Evolutionary conservation across 768 basidiomycete species (phyloP).

Genomic region (Kwoniella mangroviensis): DNA sequence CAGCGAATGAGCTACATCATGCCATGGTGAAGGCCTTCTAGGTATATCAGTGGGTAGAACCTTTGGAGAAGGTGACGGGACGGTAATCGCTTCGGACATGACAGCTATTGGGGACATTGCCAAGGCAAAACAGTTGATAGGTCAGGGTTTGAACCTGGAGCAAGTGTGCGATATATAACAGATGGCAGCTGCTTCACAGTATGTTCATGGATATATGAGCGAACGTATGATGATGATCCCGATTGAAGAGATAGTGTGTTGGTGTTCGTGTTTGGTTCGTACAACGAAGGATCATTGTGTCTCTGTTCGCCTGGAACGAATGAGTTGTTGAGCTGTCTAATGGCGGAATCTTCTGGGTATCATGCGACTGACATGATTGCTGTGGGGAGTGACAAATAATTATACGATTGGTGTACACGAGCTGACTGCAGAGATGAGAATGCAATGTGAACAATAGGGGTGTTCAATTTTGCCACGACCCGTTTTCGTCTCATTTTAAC

Average conservation of each 20-base stretch:
- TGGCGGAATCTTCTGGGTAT: too few species aligned
- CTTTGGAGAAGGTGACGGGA: constrained; percentile 5
- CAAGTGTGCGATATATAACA: not conserved
- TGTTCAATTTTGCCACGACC: too few species aligned
- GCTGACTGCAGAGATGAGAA: too few species aligned
- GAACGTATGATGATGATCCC: not conserved
- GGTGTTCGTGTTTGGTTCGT: constrained; percentile 12
- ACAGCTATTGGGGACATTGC: constrained; percentile 9
- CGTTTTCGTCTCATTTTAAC: not conserved
- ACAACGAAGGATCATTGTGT: constrained; percentile 19
- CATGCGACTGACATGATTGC: not conserved
- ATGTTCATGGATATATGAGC: not conserved
- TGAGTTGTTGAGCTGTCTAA: too few species aligned
- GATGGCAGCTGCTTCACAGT: not conserved
- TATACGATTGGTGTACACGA: too few species aligned
- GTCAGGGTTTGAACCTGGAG: not conserved
- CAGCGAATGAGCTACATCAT: constrained; percentile 44
- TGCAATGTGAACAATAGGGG: not conserved
- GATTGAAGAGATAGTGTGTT: not conserved
- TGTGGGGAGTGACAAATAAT: not conserved
- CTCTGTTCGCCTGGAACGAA: not conserved
- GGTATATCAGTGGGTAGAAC: constrained; percentile 22
- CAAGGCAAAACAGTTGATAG: not conserved
- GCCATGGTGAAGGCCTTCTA: constrained; percentile 52
- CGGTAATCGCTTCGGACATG: not conserved